phyloP scores from a whole-genome alignment of 768 basidiomycete genomes.

The Artomyces pyxidatus region DNA sequence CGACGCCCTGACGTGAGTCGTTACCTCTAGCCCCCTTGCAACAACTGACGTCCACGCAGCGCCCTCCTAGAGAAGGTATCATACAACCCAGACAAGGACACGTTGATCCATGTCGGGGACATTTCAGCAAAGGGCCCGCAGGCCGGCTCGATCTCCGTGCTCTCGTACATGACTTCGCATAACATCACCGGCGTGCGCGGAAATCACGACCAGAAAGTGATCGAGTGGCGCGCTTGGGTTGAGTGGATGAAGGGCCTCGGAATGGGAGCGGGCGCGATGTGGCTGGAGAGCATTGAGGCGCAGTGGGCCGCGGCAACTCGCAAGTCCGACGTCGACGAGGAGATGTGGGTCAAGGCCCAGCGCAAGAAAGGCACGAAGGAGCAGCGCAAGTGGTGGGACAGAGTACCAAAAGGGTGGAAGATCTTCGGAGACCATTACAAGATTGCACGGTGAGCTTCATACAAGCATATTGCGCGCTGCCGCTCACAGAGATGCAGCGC shows the following conservation, averaged over 20 bases:
- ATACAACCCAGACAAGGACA: conserved; percentile 55
- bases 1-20: conserved; percentile 52
- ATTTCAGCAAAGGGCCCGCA: conserved; percentile 62
- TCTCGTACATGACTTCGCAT: conserved; percentile 55
- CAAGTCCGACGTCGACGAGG: conserved; percentile 27
- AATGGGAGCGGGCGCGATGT: conserved; percentile 33
- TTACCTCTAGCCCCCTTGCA: neutral
- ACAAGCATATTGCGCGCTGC: neutral
- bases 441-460: conserved; percentile 46
- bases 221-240: conserved; percentile 87
- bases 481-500: conserved; percentile 24
- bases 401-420: conserved; percentile 48
- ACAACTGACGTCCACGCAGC: conserved; percentile 30
- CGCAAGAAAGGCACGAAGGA: conserved; percentile 5
- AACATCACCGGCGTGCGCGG: conserved; percentile 79
- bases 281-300: conserved; percentile 45
- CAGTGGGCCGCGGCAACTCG: conserved; percentile 30
- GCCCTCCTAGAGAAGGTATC: conserved; percentile 52
- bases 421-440: conserved; percentile 71
- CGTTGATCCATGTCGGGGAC: conserved; percentile 80
- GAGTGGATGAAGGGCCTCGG: conserved; percentile 56
- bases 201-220: conserved; percentile 87
- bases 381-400: conserved; percentile 23
- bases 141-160: conserved; percentile 49
- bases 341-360: conserved; percentile 15